Percentiles rank a stretch among this genome's conserved stretches.
Evolutionary conservation across 2,329 filamentous ascomycete genomes (phyloP).

Genomic region (Diaporthe sp.): DNA sequence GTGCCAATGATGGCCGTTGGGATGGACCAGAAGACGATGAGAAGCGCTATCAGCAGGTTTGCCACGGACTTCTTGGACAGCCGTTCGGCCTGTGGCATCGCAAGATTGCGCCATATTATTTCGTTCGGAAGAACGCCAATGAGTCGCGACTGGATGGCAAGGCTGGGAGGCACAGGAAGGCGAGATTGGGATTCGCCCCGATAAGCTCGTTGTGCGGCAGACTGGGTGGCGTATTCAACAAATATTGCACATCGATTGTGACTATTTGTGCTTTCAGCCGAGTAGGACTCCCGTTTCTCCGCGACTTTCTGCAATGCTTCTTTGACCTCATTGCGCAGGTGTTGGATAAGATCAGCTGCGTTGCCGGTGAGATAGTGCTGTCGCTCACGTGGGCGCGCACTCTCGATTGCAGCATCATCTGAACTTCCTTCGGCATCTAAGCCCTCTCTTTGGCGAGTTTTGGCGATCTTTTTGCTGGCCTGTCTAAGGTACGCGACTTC

Average conservation of each 20-base stretch:
- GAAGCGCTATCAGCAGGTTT: slow-evolving; percentile 28
- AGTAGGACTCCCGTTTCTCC: slow-evolving; percentile 59
- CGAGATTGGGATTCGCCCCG: slow-evolving; percentile 82
- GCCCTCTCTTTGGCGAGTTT: slow-evolving; percentile 44
- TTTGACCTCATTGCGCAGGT: slow-evolving; percentile 25
- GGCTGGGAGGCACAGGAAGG: slow-evolving; percentile 58
- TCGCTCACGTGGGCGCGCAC: slow-evolving; percentile 32
- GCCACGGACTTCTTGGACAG: slow-evolving; percentile 34
- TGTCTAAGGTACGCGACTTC: slow-evolving; percentile 61
- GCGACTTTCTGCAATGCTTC: slow-evolving; percentile 34
- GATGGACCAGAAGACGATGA: slow-evolving; percentile 84
- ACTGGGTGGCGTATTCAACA: slow-evolving; percentile 86
- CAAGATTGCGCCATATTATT: slow-evolving; percentile 74
- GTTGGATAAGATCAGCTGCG: slow-evolving; percentile 31
- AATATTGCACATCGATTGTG: slow-evolving; percentile 72
- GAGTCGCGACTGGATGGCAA: slow-evolving; percentile 86
- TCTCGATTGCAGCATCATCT: slow-evolving; percentile 22
- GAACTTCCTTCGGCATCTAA: background rate
- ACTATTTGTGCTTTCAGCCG: slow-evolving; percentile 15
- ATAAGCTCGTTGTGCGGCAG: slow-evolving; percentile 85
- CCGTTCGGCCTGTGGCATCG: slow-evolving; percentile 34
- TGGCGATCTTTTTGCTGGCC: slow-evolving; percentile 72
- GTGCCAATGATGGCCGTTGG: slow-evolving; percentile 83
- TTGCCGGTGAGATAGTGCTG: slow-evolving; percentile 23
- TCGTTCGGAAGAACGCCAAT: slow-evolving; percentile 85